Base-by-base conservation (phyloP, 2,329 filamentous ascomycete species). In the Hypocrella siamensis region DNA sequence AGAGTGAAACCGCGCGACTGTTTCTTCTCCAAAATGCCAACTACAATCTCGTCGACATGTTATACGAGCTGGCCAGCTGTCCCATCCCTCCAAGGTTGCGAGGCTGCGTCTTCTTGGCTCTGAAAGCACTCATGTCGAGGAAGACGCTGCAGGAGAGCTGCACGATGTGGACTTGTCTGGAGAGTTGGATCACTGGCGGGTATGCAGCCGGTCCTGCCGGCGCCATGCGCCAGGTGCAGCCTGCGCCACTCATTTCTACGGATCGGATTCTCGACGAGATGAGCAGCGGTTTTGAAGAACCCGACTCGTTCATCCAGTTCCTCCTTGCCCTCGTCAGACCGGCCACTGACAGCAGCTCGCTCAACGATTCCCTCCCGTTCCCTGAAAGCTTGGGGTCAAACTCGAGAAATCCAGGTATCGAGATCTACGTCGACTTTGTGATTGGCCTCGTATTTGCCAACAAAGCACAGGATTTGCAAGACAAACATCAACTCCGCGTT, bases 341-440 rank as follows among this genome's bases (percentile, higher is more conserved):
- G 0, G 65, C 75, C 10, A 56, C 61, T 1, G 70, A 69, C 26
- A 65, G 72, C 30, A 63, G 62, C 25, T 65, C 68, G 1, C 60
- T 86, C 7, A 77, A 79, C 40, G 80, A 96, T 47, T 65, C 64
- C 2, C 60, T 98, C 4, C 79, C 88, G 0, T 98, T 94, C 46
- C 83, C 88, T 0, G 86, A 94, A 51, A 75, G 70, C 26, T 64
- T 98, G 7, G 86, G 88, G 4, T 73, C 75, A 12, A 68, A 74
- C 9, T 80, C 78, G 44, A 75, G 90, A 32, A 61, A 62, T 44
- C 75, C 85, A 11, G 90, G 92, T 2, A 84, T 98, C 38, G 86
- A 93, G 37, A 75, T 81, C 2, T 98, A 94, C 45, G 67, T 96
- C 35, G 92, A 99, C 54, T 94, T 90, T 49, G 76, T 85, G 15